Evolutionary conservation across 257 asterid genomes (phyloP).

Genomic region (Gentiana dahurica): DNA sequence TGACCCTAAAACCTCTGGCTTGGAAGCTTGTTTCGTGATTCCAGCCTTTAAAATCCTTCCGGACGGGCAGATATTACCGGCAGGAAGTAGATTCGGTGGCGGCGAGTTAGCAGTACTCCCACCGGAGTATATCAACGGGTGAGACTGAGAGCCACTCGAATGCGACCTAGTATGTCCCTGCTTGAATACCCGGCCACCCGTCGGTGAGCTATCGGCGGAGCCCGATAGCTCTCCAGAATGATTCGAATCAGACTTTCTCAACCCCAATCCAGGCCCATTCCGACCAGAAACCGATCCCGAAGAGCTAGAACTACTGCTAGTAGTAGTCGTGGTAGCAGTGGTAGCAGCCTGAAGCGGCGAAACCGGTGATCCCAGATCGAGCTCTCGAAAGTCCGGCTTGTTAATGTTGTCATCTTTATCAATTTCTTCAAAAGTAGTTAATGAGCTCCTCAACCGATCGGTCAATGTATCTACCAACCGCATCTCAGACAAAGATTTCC

Average conservation of each 20-base stretch:
- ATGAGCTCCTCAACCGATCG: constrained; percentile 44
- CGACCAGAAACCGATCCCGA: constrained; percentile 85
- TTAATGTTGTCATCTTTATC: constrained; percentile 20
- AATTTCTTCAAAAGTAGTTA: constrained; percentile 17
- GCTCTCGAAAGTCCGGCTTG: constrained; percentile 76
- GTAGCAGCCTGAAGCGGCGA: constrained; percentile 41
- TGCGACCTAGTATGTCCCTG: constrained; percentile 48
- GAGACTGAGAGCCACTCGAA: constrained; percentile 44
- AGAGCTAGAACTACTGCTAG: constrained; percentile 52
- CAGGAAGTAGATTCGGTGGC: constrained; percentile 33
- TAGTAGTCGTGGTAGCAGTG: constrained; percentile 1
- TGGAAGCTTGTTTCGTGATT: constrained; percentile 35
- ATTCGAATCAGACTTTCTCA: constrained; percentile 35
- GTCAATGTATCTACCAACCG: constrained; percentile 25
- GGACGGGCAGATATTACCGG: constrained; percentile 80
- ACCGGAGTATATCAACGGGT: constrained; percentile 37
- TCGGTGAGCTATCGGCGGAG: constrained; percentile 37
- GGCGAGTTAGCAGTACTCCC: constrained; percentile 49
- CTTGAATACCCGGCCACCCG: constrained; percentile 13
- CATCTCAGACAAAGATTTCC: constrained; percentile 23
- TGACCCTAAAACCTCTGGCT: constrained; percentile 51
- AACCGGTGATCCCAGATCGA: constrained; percentile 69
- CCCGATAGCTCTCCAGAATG: constrained; percentile 65
- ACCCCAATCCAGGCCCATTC: constrained; percentile 17
- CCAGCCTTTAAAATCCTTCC: constrained; percentile 55